Base-by-base conservation (phyloP, 129 eudicot genomes). In the Solidago caesia region DNA sequence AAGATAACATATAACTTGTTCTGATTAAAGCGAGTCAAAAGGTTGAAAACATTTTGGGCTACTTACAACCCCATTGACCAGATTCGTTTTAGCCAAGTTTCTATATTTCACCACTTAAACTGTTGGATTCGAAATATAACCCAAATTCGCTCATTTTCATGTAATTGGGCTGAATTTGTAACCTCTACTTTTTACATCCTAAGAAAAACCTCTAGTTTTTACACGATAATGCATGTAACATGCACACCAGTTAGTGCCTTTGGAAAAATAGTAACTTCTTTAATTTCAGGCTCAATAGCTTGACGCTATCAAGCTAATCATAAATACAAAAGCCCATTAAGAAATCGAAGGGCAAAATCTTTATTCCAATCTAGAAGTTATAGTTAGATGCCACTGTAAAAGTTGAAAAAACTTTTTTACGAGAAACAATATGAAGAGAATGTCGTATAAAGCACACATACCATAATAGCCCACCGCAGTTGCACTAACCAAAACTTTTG, bases 401-500 rank as follows among this genome's bases (percentile, higher is more conserved):
- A 62, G 10, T n/a, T 11, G 12, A 63, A 44, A 33, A 56, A 56
- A 56, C 61, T 56, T n/a, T 5, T 56, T 56, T 63, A 15, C 10
- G 1, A 26, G 14, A 74, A 8, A n/a, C 9, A 21, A 9, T 62
- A 56, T 29, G 5, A 39, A 39, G 45, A 63, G 16, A 9, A 33
- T 29, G 8, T 6, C 16, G 45, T 39, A 13, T 1, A 7, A 26
- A 45, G 48, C 47, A 52, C 81, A 43, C 81, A 43, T 87, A 91
- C 98, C 98, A 70, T 94, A 94, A 83, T 94, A 94, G 45, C 98
- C 98, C 61, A 94, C 97, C 27, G 98, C 98, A 48, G 96, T 88
- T 56, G 97, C 98, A 87, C 97, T 94, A 71, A 94, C 85, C 74
- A 94, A 83, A 81, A 94, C 97, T 56, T 49, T 71, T 68, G 97